These are phyloP conservation scores for Entomortierella lignicola DNA, from an alignment of 192 early-diverging fungal genomes.

Conservation along the genomic window DNA sequence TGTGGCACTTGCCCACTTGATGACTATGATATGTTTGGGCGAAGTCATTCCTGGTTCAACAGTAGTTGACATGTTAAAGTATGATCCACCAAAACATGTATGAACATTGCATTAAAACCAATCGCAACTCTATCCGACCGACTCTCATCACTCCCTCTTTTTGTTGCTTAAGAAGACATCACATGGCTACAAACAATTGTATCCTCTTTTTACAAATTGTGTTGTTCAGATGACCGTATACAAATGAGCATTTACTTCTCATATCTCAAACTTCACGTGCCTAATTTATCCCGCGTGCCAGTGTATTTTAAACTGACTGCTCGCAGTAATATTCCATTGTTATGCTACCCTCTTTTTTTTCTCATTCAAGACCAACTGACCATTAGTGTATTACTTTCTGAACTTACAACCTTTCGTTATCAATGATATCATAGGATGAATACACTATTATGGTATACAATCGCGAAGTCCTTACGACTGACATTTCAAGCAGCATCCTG, in stretches of 20 bases:
- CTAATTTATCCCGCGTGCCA: no score
- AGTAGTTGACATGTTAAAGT: no score
- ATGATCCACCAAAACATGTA: no score
- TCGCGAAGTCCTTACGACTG: slow-evolving; percentile 60
- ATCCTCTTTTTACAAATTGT: not conserved
- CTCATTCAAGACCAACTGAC: not conserved
- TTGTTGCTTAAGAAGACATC: slow-evolving; percentile 1
- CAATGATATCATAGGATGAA: slow-evolving; percentile 51
- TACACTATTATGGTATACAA: slow-evolving; percentile 66
- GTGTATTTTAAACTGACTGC: no score
- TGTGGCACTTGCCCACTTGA: no score
- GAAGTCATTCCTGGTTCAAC: no score
- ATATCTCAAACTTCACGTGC: not conserved
- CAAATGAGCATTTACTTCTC: not conserved
- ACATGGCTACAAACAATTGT: slow-evolving; percentile 7
- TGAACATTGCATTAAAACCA: not conserved
- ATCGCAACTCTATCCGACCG: not conserved
- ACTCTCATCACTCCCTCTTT: not conserved
- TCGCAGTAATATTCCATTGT: not conserved
- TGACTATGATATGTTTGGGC: no score
- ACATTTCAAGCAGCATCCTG: slow-evolving; percentile 51
- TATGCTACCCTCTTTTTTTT: not conserved
- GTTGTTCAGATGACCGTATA: slow-evolving; percentile 19
- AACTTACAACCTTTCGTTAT: not conserved
- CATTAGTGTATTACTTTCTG: not conserved